These are phyloP conservation scores for Irineochytrium annulatum DNA, from an alignment of 192 early-diverging fungal genomes.

Conservation along the genomic window DNA sequence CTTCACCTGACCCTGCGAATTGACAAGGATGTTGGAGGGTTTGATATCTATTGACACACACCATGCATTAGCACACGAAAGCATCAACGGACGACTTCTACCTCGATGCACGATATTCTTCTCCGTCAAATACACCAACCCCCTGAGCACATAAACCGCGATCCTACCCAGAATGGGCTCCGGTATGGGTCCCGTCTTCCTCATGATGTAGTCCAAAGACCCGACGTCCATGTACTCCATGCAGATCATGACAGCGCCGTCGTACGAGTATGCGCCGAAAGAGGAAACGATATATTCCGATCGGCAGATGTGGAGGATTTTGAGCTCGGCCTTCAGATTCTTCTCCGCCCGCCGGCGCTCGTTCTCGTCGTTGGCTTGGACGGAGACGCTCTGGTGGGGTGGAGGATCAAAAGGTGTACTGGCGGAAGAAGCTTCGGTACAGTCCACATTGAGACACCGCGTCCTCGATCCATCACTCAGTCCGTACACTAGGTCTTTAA, in stretches of 20 bases:
- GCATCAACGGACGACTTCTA: too few relatives aligned
- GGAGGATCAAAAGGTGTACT: too few relatives aligned
- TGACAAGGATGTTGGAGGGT: slow-evolving; percentile 94
- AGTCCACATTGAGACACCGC: too few relatives aligned
- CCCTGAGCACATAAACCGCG: slow-evolving; percentile 82
- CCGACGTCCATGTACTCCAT: slow-evolving; percentile 98
- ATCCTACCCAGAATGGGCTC: slow-evolving; percentile 89
- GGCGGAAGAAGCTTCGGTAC: too few relatives aligned
- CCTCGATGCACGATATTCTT: slow-evolving; percentile 90
- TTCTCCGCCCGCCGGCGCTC: too few relatives aligned
- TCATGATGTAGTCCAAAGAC: slow-evolving; percentile 89
- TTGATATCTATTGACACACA: slow-evolving; percentile 74
- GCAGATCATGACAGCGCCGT: slow-evolving; percentile 83
- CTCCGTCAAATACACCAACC: slow-evolving; percentile 84
- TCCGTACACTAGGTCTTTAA: too few relatives aligned
- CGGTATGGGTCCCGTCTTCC: slow-evolving; percentile 73
- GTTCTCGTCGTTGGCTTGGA: too few relatives aligned
- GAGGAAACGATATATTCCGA: slow-evolving; percentile 92
- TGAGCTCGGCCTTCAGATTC: too few relatives aligned
- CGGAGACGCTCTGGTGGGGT: too few relatives aligned
- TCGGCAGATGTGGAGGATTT: slow-evolving; percentile 82
- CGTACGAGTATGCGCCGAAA: slow-evolving; percentile 87
- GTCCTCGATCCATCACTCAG: too few relatives aligned
- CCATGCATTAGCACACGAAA: neutral
- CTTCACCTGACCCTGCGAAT: slow-evolving; percentile 86